phyloP scores from a whole-genome alignment of 352 stramenopile species.

The Blastocystis sp. region DNA sequence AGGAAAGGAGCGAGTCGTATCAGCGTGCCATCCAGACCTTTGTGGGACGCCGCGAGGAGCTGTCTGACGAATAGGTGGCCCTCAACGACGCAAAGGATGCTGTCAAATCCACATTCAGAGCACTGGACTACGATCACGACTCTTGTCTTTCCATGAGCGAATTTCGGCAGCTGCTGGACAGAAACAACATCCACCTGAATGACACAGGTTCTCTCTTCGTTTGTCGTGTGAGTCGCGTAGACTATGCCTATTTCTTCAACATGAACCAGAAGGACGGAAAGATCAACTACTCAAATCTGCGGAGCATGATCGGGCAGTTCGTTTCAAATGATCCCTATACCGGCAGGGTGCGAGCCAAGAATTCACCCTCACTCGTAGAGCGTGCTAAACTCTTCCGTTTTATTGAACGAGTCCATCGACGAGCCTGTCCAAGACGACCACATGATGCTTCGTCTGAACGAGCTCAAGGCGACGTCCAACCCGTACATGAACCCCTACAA shows the following conservation, averaged over 20 bases:
- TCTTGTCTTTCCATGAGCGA: slow-evolving; percentile 1
- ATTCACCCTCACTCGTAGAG: not conserved
- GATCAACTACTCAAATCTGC: not conserved
- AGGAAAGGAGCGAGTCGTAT: not conserved
- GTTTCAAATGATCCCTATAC: not conserved
- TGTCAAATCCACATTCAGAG: slow-evolving; percentile 21
- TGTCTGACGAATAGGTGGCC: not conserved
- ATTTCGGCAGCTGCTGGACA: slow-evolving; percentile 30
- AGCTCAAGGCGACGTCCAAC: slow-evolving; percentile 16
- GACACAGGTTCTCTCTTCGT: not conserved
- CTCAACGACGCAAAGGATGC: not conserved
- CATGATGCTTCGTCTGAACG: slow-evolving; percentile 11
- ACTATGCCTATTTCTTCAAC: slow-evolving; percentile 51
- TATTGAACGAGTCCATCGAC: not conserved
- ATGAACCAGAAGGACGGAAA: slow-evolving; percentile 13
- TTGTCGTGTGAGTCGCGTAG: not conserved
- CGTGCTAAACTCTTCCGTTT: not conserved
- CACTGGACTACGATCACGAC: slow-evolving; percentile 15
- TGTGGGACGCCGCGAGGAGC: not conserved
- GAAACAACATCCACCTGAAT: slow-evolving; percentile 2
- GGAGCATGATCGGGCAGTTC: not conserved
- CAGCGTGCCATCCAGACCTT: not conserved
- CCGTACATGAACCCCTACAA: slow-evolving; percentile 62
- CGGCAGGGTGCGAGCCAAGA: not conserved
- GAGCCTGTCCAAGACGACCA: slow-evolving; percentile 1